A percentile compares a stretch with the other conserved stretches of the same genome.
phyloP scores from a whole-genome alignment of 2,329 filamentous ascomycete genomes.

The Lecanosticta acicola region DNA sequence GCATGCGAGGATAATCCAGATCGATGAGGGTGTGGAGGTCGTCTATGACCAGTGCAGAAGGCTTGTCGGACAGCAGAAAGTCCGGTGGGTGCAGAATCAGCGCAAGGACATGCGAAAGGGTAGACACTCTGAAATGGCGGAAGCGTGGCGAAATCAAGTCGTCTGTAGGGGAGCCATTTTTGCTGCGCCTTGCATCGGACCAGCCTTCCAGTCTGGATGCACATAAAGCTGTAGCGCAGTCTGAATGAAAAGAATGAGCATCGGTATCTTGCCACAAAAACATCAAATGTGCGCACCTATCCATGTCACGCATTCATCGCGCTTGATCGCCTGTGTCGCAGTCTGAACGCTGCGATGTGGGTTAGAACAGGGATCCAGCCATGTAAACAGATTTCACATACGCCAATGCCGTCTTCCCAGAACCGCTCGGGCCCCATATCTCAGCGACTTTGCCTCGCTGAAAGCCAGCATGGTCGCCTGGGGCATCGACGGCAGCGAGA shows the following conservation, averaged over 20 bases:
- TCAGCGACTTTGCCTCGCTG: constrained; percentile 74
- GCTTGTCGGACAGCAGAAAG: constrained; percentile 56
- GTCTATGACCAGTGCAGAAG: constrained; percentile 70
- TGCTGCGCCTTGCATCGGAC: too few species aligned
- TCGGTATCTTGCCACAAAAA: too few species aligned
- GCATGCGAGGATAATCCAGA: constrained; percentile 60
- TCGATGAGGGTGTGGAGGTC: constrained; percentile 71
- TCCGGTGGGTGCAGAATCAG: constrained; percentile 63
- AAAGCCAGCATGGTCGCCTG: constrained; percentile 47
- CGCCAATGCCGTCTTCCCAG: constrained; percentile 79
- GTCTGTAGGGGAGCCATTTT: too few species aligned
- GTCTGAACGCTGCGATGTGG: constrained; percentile 60
- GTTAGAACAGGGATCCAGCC: neutral
- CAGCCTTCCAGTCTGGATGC: too few species aligned
- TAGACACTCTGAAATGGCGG: constrained; percentile 57
- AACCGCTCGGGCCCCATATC: constrained; percentile 79
- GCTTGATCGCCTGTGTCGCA: constrained; percentile 56
- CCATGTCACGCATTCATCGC: constrained; percentile 66
- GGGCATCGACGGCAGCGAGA: neutral
- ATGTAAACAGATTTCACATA: neutral
- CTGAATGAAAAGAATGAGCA: too few species aligned
- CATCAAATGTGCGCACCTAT: too few species aligned
- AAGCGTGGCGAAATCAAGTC: constrained; percentile 42
- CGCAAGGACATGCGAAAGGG: constrained; percentile 63
- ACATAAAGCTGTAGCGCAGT: too few species aligned